These are phyloP conservation scores for Malus fusca DNA, from an alignment of 306 rosid genomes.

Conservation along the genomic window DNA sequence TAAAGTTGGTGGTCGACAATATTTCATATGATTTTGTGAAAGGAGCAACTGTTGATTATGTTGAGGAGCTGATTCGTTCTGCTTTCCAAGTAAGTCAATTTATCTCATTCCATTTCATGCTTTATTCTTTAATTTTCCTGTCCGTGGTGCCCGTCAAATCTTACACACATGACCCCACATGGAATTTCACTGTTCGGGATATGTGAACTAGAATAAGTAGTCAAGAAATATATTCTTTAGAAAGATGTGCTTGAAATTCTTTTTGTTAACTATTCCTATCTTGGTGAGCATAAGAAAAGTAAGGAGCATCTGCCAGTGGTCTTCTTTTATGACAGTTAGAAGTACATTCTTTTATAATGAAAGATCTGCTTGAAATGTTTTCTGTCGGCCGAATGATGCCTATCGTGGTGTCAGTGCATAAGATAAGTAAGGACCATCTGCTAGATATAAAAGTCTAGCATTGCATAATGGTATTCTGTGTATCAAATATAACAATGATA, in stretches of 20 bases:
- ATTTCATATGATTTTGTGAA: slow-evolving; percentile 85
- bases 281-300: neutral
- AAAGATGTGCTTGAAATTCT: neutral
- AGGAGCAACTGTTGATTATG: slow-evolving; percentile 94
- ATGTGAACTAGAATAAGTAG: neutral
- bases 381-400: neutral
- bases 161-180: neutral
- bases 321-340: neutral
- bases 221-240: neutral
- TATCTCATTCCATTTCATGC: neutral
- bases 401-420: neutral
- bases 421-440: neutral
- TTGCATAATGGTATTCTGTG: neutral
- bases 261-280: neutral
- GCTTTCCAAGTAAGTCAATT: slow-evolving; percentile 68
- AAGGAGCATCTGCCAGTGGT: neutral
- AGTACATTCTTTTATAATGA: neutral
- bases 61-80: slow-evolving; percentile 91
- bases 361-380: neutral
- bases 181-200: neutral
- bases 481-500: neutral
- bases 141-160: neutral
- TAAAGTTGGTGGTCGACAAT: slow-evolving; percentile 64
- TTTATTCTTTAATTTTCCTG: neutral
- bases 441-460: neutral